Percentiles rank a stretch among this genome's conserved stretches.
Evolutionary conservation across 768 basidiomycete species (phyloP).

Genomic region (Leccinellum albellum): DNA sequence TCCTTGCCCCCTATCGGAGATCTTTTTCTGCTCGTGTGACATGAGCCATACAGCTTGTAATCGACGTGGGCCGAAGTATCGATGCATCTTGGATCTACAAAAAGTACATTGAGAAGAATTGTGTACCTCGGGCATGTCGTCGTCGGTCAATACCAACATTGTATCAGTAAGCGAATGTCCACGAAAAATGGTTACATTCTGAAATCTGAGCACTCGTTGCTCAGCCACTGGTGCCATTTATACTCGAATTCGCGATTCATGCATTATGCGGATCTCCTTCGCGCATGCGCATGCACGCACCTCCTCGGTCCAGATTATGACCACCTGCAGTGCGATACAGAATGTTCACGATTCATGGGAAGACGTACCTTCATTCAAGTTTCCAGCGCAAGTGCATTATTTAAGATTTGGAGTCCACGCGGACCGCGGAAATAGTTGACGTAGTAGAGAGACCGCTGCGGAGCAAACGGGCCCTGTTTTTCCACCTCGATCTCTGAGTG

Average conservation of each 20-base stretch:
- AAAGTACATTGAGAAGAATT: neutral
- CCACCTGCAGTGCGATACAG: neutral
- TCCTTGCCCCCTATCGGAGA: too few species aligned
- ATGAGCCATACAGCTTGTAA: neutral
- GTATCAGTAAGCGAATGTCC: neutral
- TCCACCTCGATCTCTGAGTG: neutral
- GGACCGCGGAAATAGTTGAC: neutral
- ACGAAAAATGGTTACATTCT: neutral
- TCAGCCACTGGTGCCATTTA: neutral
- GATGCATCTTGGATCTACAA: neutral
- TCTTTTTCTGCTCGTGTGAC: neutral
- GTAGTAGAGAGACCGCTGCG: neutral
- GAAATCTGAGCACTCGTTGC: neutral
- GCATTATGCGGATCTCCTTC: neutral
- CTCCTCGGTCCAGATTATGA: neutral
- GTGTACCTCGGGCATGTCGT: neutral
- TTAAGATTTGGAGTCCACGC: neutral
- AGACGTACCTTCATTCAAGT: neutral
- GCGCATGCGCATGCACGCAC: neutral
- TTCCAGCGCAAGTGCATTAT: neutral
- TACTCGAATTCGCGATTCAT: neutral
- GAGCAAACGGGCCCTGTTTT: neutral
- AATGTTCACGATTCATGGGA: neutral
- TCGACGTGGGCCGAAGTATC: neutral
- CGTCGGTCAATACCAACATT: neutral